Conservation (phyloP, 768 basidiomycete genomes). For the Coprinopsis strossmayeri region DNA sequence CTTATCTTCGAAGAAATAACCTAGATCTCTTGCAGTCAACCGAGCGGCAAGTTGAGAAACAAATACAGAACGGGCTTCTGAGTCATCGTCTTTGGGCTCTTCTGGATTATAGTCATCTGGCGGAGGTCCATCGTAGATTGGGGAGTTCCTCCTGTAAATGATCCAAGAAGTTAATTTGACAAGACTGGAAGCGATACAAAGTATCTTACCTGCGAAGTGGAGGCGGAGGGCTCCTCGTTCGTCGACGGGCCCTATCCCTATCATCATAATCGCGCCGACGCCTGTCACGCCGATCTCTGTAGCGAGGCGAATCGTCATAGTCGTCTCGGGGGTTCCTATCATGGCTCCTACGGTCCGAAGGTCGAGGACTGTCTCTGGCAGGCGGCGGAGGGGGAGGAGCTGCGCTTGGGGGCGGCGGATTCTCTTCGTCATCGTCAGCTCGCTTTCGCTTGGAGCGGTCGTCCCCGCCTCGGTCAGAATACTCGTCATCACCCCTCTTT, state of each 20-base stretch:
- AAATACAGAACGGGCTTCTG: conserved; percentile 97
- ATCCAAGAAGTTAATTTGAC: not conserved
- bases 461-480: conserved; percentile 31
- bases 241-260: conserved; percentile 24
- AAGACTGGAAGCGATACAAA: conserved; percentile 4
- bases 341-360: conserved; percentile 47
- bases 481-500: conserved; percentile 33
- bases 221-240: conserved; percentile 36
- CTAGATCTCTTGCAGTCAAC: conserved; percentile 93
- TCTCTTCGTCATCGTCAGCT: conserved; percentile 46
- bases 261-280: conserved; percentile 38
- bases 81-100: conserved; percentile 91
- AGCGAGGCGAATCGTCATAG: conserved; percentile 47
- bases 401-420: conserved; percentile 28
- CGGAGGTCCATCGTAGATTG: conserved; percentile 56
- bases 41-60: conserved; percentile 97
- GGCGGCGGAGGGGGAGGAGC: conserved; percentile 33
- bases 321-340: conserved; percentile 48
- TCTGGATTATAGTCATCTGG: conserved; percentile 75
- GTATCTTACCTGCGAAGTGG: conserved; percentile 37
- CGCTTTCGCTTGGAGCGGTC: conserved; percentile 60
- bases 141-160: conserved; percentile 55
- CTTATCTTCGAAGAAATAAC: conserved; percentile 98
- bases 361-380: conserved; percentile 44
- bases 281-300: conserved; percentile 30